Evolutionary conservation across 352 stramenopile species (phyloP).

Genomic region (Aphanomyces invadans): DNA sequence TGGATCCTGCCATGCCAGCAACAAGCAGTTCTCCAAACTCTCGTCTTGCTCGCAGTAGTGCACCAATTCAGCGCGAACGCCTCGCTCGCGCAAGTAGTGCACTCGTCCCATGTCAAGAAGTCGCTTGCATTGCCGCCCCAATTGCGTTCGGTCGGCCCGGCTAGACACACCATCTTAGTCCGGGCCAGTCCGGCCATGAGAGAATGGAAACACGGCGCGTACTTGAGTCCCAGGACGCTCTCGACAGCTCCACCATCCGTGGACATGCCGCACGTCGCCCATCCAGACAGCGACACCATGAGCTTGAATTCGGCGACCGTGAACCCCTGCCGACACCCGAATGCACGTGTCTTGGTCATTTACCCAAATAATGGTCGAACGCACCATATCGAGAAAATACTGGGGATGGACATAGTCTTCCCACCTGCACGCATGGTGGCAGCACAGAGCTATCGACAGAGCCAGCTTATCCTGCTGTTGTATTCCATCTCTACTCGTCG

Average conservation of each 20-base stretch:
- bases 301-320: slow-evolving; percentile 48
- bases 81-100: slow-evolving; percentile 39
- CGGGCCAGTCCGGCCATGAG: no score
- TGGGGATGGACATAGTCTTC: slow-evolving; percentile 62
- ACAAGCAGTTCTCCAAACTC: slow-evolving; percentile 74
- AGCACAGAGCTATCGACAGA: slow-evolving; percentile 73
- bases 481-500: neutral
- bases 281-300: slow-evolving; percentile 63
- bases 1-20: slow-evolving; percentile 45
- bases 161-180: slow-evolving; percentile 34
- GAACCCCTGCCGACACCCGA: slow-evolving; percentile 40
- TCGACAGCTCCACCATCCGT: slow-evolving; percentile 55
- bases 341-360: no score
- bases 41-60: slow-evolving; percentile 69
- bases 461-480: slow-evolving; percentile 33
- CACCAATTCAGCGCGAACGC: slow-evolving; percentile 57
- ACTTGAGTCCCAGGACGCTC: slow-evolving; percentile 65
- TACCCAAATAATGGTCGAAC: no score
- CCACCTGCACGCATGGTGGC: slow-evolving; percentile 67
- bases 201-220: slow-evolving; percentile 2
- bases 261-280: slow-evolving; percentile 69
- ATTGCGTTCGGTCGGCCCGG: slow-evolving; percentile 48
- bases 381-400: slow-evolving; percentile 37
- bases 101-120: slow-evolving; percentile 65
- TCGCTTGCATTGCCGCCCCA: slow-evolving; percentile 71